Percentiles rank a stretch among this genome's conserved stretches.
Evolutionary conservation across 345 rosid species (phyloP).

Genomic region (Hibiscus mutabilis): DNA sequence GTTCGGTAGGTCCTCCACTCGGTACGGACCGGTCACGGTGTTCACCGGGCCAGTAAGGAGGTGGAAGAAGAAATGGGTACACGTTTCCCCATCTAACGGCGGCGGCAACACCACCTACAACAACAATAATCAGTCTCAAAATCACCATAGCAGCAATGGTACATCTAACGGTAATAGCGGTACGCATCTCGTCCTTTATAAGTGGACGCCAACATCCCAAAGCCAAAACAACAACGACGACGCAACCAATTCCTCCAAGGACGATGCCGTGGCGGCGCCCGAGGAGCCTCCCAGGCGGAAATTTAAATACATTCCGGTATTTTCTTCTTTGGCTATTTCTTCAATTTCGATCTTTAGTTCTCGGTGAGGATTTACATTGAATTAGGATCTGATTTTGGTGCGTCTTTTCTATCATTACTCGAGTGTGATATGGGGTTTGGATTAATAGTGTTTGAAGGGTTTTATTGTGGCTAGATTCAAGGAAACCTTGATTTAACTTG

Average conservation of each 20-base stretch:
- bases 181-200: slow-evolving; percentile 68
- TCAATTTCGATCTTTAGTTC: background rate
- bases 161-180: slow-evolving; percentile 46
- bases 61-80: slow-evolving; percentile 99
- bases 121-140: slow-evolving; percentile 20
- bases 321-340: background rate
- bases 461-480: background rate
- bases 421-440: background rate
- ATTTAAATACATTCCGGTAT: slow-evolving; percentile 92
- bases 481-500: too few relatives aligned
- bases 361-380: background rate
- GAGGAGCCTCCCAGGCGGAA: slow-evolving; percentile 77
- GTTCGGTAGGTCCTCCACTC: slow-evolving; percentile 90
- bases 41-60: slow-evolving; percentile 92
- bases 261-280: slow-evolving; percentile 14
- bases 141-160: slow-evolving; percentile 26
- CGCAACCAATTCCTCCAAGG: slow-evolving; percentile 29
- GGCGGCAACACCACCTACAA: slow-evolving; percentile 14
- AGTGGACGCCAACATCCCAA: slow-evolving; percentile 80
- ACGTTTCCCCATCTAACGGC: slow-evolving; percentile 45
- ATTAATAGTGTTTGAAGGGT: background rate
- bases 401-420: background rate
- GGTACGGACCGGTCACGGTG: slow-evolving; percentile 91
- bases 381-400: background rate
- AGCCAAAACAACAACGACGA: slow-evolving; percentile 30